A percentile compares a stretch with the other conserved stretches of the same genome.
phyloP scores from a whole-genome alignment of 192 early-diverging fungal genomes.

The Rhizophlyctis rosea region DNA sequence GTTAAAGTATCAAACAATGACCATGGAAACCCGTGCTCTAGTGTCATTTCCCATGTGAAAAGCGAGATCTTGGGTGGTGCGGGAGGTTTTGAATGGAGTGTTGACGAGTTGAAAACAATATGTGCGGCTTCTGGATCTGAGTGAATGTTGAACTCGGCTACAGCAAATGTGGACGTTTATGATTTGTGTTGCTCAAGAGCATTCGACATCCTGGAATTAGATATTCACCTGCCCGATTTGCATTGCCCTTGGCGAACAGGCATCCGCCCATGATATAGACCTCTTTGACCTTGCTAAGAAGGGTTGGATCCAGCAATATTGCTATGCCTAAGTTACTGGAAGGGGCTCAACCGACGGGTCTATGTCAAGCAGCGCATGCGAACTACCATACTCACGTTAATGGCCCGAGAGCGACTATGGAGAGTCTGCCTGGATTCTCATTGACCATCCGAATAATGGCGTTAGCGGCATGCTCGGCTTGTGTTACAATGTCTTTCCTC shows the following conservation, averaged over 20 bases:
- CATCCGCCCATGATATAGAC: conserved; percentile 50
- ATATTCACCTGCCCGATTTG: conserved; percentile 34
- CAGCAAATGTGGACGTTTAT: too few species aligned
- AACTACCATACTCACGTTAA: conserved; percentile 30
- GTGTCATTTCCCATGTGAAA: conserved; percentile 43
- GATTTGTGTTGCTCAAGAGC: neutral
- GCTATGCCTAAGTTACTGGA: conserved; percentile 45
- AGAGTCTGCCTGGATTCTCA: conserved; percentile 26
- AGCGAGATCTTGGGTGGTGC: conserved; percentile 26
- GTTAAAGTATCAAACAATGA: conserved; percentile 32
- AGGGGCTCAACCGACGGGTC: neutral
- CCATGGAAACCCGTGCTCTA: conserved; percentile 43
- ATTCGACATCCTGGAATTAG: neutral
- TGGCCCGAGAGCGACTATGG: conserved; percentile 43
- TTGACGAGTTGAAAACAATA: conserved; percentile 37
- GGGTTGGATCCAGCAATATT: conserved; percentile 40
- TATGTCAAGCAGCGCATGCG: too few species aligned
- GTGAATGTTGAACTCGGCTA: conserved; percentile 44
- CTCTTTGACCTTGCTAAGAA: conserved; percentile 40
- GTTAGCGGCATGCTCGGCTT: conserved; percentile 33
- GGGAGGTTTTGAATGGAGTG: conserved; percentile 7
- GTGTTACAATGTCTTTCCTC: conserved; percentile 10
- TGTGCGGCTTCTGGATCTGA: conserved; percentile 45
- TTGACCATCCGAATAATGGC: conserved; percentile 35
- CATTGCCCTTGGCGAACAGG: conserved; percentile 43